phyloP scores from a whole-genome alignment of 176 grass and related monocot species.

The Oryza officinalis region DNA sequence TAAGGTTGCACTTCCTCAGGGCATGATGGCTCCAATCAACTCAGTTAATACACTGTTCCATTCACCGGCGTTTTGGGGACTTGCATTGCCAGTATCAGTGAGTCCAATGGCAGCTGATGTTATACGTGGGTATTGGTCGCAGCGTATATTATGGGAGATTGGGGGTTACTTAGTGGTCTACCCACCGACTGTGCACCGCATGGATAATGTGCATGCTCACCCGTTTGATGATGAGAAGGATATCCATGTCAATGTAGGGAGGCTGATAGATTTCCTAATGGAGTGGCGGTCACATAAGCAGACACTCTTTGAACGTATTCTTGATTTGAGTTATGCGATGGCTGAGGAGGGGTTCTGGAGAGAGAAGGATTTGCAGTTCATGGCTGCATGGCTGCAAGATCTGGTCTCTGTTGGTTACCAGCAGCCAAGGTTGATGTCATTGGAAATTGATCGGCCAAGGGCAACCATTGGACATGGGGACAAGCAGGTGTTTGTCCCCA shows the following conservation, averaged over 20 bases:
- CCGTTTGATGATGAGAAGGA: slow-evolving; percentile 85
- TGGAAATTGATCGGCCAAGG: slow-evolving; percentile 70
- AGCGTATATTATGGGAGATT: slow-evolving; percentile 93
- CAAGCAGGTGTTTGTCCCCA: slow-evolving; percentile 66
- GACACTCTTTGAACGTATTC: slow-evolving; percentile 78
- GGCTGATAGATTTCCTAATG: slow-evolving; percentile 75
- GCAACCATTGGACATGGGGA: slow-evolving; percentile 83
- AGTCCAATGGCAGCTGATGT: slow-evolving; percentile 90
- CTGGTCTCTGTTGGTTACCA: slow-evolving; percentile 71
- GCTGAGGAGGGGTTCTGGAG: slow-evolving; percentile 81
- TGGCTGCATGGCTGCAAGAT: slow-evolving; percentile 80
- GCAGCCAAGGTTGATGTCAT: slow-evolving; percentile 78
- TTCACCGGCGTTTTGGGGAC: slow-evolving; percentile 80
- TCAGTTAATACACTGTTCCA: slow-evolving; percentile 90
- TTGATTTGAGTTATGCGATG: slow-evolving; percentile 85
- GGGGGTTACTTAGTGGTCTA: slow-evolving; percentile 72
- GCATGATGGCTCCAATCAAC: slow-evolving; percentile 68
- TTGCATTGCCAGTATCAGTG: slow-evolving; percentile 69
- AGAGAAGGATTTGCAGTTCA: slow-evolving; percentile 74
- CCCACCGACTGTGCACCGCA: slow-evolving; percentile 70
- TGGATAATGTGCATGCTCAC: slow-evolving; percentile 59
- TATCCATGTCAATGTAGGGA: slow-evolving; percentile 83
- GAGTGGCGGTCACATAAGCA: slow-evolving; percentile 71
- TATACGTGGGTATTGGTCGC: slow-evolving; percentile 83
- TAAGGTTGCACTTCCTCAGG: slow-evolving; percentile 84